Base-by-base conservation (phyloP, 1,284 basidiomycete genomes). In the Phylloporus sp. region DNA sequence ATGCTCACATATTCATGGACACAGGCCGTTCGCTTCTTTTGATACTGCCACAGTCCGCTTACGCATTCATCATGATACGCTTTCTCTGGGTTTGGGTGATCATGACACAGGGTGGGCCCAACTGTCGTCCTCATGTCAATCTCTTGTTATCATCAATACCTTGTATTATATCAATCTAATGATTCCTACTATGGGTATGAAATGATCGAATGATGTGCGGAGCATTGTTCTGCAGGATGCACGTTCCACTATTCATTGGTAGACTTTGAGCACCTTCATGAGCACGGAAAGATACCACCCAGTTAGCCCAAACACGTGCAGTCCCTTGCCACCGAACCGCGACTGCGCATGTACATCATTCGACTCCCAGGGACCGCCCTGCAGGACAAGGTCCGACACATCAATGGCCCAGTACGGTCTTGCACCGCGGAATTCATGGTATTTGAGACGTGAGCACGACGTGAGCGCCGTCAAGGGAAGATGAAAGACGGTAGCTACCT, bases 261-360 rank as follows among this genome's bases (percentile, higher is more conserved):
- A 72, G 23, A 77, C 66, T n/a, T 63, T 68, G 41, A 80, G 60
- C 25, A 73, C 41, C 64, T 68, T 78, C 77, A 80, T 79, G 55
- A 94, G 80, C 58, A 88, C 72, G 60, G 85, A 87, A 60, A 93
- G 81, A 80, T 93, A 94, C 92, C 92, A 94, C 39, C 92, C 93
- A 37, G 93, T 93, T 73, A 94, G 80, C 0, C 93, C 93, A 92
- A 93, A 94, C 27, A 94, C 86, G 74, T 94, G 91, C 19, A 93
- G 77, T 66, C 80, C 79, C 20, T 83, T 84, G 56, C 80, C 78
- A 53, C 53, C 59, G 35, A 70, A 66, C 56, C 78, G 78, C 55
- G 79, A 76, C 25, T 73, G 76, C 62, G 75, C 75, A 47, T 74
- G 68, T 45, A 72, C 68, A 66, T 79, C 73, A 63, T 41, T 57